These are phyloP conservation scores for Saccharomycopsis microspora DNA, from an alignment of 805 yeast species.

Conservation along the genomic window DNA sequence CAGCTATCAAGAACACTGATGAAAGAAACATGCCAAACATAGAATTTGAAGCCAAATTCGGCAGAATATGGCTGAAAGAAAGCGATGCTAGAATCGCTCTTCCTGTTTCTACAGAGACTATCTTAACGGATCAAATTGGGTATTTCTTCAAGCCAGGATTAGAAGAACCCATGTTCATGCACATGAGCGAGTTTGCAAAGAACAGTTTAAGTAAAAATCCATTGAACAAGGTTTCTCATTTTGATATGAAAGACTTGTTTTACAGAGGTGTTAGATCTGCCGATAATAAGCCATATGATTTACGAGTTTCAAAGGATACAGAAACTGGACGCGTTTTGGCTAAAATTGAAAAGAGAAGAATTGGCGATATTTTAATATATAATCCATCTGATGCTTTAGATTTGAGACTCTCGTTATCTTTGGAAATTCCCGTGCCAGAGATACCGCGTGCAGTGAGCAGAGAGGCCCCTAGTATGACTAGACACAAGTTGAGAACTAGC, in stretches of 20 bases:
- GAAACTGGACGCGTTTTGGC: slow-evolving; percentile 56
- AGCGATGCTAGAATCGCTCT: slow-evolving; percentile 51
- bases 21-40: slow-evolving; percentile 33
- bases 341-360: slow-evolving; percentile 60
- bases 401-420: slow-evolving; percentile 59
- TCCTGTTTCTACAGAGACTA: slow-evolving; percentile 60
- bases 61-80: slow-evolving; percentile 46
- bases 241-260: slow-evolving; percentile 53
- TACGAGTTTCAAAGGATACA: slow-evolving; percentile 58
- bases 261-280: slow-evolving; percentile 53
- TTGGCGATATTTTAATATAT: slow-evolving; percentile 61
- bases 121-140: slow-evolving; percentile 31
- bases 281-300: slow-evolving; percentile 38
- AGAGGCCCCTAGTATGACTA: slow-evolving; percentile 42
- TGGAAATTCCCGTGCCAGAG: slow-evolving; percentile 64
- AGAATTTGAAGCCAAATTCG: slow-evolving; percentile 69
- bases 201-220: slow-evolving; percentile 38
- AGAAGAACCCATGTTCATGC: slow-evolving; percentile 49
- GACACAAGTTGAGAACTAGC: slow-evolving; percentile 66
- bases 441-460: slow-evolving; percentile 42
- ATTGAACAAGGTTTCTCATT: slow-evolving; percentile 47
- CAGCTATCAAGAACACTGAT: slow-evolving; percentile 38
- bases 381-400: slow-evolving; percentile 74
- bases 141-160: slow-evolving; percentile 51
- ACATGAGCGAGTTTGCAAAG: slow-evolving; percentile 40